These are phyloP conservation scores for Neodidymelliopsis sp. DNA, from an alignment of 2,329 filamentous ascomycete species.

Conservation along the genomic window DNA sequence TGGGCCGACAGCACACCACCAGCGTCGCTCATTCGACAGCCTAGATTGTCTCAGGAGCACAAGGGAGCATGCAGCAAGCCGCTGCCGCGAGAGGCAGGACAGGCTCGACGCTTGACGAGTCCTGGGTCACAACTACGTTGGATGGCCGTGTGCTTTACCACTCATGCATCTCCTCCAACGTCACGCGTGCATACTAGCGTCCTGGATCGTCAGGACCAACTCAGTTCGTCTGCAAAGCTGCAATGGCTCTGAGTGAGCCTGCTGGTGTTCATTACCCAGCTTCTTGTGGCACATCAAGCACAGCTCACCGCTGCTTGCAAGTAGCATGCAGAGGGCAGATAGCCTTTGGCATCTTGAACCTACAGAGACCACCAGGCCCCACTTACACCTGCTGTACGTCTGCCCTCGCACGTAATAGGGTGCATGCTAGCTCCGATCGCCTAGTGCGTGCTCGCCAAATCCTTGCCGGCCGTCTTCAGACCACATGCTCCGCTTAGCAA, in stretches of 20 bases:
- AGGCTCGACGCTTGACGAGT: slow-evolving; percentile 19
- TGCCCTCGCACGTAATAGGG: slow-evolving; percentile 23
- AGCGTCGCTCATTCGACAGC: slow-evolving; percentile 34
- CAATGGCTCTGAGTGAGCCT: slow-evolving; percentile 8
- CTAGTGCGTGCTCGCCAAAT: slow-evolving; percentile 25
- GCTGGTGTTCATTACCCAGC: slow-evolving; percentile 13
- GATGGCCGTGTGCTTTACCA: slow-evolving; percentile 40
- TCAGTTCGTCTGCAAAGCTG: slow-evolving; percentile 20
- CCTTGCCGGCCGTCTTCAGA: slow-evolving; percentile 19
- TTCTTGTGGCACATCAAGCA: slow-evolving; percentile 12
- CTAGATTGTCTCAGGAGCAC: slow-evolving; percentile 28
- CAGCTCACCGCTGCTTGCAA: background rate
- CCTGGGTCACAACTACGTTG: slow-evolving; percentile 22
- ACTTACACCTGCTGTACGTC: slow-evolving; percentile 16
- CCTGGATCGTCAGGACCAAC: slow-evolving; percentile 36
- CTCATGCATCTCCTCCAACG: slow-evolving; percentile 33
- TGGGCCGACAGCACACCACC: slow-evolving; percentile 38
- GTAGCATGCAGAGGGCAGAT: slow-evolving; percentile 1
- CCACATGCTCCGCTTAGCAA: slow-evolving; percentile 34
- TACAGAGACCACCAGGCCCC: slow-evolving; percentile 15
- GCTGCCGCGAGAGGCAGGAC: slow-evolving; percentile 21
- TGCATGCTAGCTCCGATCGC: slow-evolving; percentile 18
- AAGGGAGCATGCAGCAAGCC: slow-evolving; percentile 20
- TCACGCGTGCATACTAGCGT: slow-evolving; percentile 38
- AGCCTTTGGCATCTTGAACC: background rate